Conservation (phyloP, 768 basidiomycete species). For the Dioszegia aurantiaca region DNA sequence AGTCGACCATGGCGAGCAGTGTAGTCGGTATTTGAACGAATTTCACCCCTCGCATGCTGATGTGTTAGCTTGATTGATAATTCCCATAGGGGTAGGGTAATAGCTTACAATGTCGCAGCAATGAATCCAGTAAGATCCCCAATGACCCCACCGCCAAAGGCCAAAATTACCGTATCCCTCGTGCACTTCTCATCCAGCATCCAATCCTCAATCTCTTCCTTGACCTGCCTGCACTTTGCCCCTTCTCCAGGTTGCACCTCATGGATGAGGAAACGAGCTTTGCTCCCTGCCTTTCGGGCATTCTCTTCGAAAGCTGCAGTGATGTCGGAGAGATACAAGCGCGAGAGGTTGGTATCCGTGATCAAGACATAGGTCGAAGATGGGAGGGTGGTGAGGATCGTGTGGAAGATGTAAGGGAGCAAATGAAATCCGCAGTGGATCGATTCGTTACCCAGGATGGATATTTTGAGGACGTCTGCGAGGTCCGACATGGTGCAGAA, state of each 20-base stretch:
- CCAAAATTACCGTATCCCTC: constrained; percentile 85
- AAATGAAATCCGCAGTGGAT: constrained; percentile 96
- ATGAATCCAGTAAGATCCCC: constrained; percentile 96
- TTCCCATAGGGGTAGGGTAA: background rate
- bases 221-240: constrained; percentile 84
- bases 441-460: constrained; percentile 76
- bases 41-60: constrained; percentile 92
- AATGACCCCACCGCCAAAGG: constrained; percentile 94
- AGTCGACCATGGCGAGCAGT: constrained; percentile 97
- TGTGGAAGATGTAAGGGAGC: constrained; percentile 66
- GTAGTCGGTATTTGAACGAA: constrained; percentile 97
- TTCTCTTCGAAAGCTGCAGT: constrained; percentile 62
- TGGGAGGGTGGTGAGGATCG: constrained; percentile 66
- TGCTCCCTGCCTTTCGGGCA: constrained; percentile 39
- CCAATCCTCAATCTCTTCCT: constrained; percentile 91
- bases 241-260: constrained; percentile 87
- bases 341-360: constrained; percentile 87
- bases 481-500: constrained; percentile 18
- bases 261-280: constrained; percentile 66
- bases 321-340: constrained; percentile 70
- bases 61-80: background rate
- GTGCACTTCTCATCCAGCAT: constrained; percentile 83
- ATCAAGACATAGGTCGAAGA: constrained; percentile 86
- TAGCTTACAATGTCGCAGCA: constrained; percentile 84
- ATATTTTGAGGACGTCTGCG: constrained; percentile 68